phyloP scores from a whole-genome alignment of 768 basidiomycete genomes.

The Mycena belliarum region DNA sequence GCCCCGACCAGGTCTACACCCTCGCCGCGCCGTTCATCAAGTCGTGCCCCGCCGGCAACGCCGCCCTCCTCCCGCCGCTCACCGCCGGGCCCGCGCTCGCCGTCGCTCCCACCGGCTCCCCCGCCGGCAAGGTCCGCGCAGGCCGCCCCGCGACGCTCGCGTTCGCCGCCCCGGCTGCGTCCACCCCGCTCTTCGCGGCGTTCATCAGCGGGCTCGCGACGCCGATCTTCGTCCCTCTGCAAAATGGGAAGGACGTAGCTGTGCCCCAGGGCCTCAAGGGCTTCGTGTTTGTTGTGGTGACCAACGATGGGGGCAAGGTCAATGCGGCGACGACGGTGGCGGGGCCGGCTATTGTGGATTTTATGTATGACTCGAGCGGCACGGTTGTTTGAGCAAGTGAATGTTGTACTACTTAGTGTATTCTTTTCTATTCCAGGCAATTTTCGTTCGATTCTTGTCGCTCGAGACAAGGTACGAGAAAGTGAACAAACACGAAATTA shows the following conservation, averaged over 20 bases:
- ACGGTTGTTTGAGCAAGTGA: slow-evolving; percentile 3
- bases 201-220: slow-evolving; percentile 48
- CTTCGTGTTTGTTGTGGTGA: slow-evolving; percentile 53
- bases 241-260: slow-evolving; percentile 29
- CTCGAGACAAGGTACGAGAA: too few relatives aligned
- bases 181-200: slow-evolving; percentile 43
- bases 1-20: slow-evolving; percentile 41
- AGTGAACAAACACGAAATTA: too few relatives aligned
- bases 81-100: slow-evolving; percentile 48
- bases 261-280: slow-evolving; percentile 49
- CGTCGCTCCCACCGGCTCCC: slow-evolving; percentile 25
- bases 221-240: slow-evolving; percentile 41
- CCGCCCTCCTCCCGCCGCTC: slow-evolving; percentile 42
- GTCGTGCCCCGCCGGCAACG: slow-evolving; percentile 54
- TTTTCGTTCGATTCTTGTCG: too few relatives aligned
- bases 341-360: slow-evolving; percentile 51
- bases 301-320: slow-evolving; percentile 36
- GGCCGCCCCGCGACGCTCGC: slow-evolving; percentile 28
- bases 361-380: slow-evolving; percentile 34
- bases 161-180: slow-evolving; percentile 22
- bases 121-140: slow-evolving; percentile 30
- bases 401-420: too few relatives aligned
- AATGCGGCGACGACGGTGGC: slow-evolving; percentile 54
- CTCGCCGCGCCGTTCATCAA: slow-evolving; percentile 47
- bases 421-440: too few relatives aligned